A percentile compares a stretch with the other conserved stretches of the same genome.
Conservation (phyloP, 441 rosid genomes). For the Macaranga tanarius region DNA sequence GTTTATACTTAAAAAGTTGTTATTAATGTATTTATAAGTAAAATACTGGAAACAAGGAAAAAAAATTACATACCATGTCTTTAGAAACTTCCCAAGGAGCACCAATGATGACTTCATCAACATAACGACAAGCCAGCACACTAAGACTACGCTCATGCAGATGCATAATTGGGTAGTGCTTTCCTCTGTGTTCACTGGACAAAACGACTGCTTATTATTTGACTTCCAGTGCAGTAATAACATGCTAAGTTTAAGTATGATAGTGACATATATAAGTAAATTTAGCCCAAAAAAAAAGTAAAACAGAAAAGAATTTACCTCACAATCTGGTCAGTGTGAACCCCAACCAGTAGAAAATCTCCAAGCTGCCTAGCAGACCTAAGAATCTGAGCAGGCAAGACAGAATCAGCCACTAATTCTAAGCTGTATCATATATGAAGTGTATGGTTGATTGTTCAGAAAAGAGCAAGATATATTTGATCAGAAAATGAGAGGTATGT, state of each 20-base stretch:
- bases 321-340: slow-evolving; percentile 79
- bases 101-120: slow-evolving; percentile 96
- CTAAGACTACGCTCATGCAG: slow-evolving; percentile 91
- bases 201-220: slow-evolving; percentile 7
- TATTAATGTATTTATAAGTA: background rate
- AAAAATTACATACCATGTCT: slow-evolving; percentile 65
- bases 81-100: slow-evolving; percentile 94
- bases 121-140: slow-evolving; percentile 90
- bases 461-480: background rate
- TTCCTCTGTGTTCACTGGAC: slow-evolving; percentile 76
- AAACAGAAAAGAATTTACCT: slow-evolving; percentile 44
- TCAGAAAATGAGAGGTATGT: background rate
- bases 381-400: slow-evolving; percentile 56
- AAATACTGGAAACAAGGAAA: background rate
- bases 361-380: slow-evolving; percentile 86
- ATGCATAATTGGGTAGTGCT: slow-evolving; percentile 79
- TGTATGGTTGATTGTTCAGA: too few relatives aligned
- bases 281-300: background rate
- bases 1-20: background rate
- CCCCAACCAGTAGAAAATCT: slow-evolving; percentile 87
- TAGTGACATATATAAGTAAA: background rate
- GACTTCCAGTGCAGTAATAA: background rate
- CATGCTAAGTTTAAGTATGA: background rate
- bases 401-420: slow-evolving; percentile 1
- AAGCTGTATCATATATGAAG: too few relatives aligned